Base-by-base conservation (phyloP, 257 asterid genomes). In the Solanum dulcamara region DNA sequence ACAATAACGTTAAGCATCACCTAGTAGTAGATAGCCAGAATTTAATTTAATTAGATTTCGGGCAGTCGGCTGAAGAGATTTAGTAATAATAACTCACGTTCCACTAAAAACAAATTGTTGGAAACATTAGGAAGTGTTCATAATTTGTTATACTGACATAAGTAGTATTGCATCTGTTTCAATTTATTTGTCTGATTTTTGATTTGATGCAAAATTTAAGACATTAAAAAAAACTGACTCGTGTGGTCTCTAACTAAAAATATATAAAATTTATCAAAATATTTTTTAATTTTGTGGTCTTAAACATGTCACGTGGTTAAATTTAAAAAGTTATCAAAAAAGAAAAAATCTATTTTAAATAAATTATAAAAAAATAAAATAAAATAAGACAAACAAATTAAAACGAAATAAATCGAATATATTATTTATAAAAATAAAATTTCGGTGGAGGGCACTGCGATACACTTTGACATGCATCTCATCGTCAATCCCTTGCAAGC, bases 151-250 rank as follows among this genome's bases (percentile, higher is more conserved):
- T 13, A 60, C 9, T 11, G 48, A 42, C 48, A 42, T 42, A 42
- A 42, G 9, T 42, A 11, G 3, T 10, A 10, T 0, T 1, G 0
- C 4, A 0, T 10, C 10, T 9, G 10, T n/a, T 22, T 57, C 3
- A n/a, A 57, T 57, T 57, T 57, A n/a, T 57, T 57, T 22, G 1
- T 55, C 6, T 57, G 1, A 38, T 38, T 38, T 37, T 38, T 38
- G 7, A 38, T 7, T 38, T 38, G 42, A 38, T 2, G 7, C 7
- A 38, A 38, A 38, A 0, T 38, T 38, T 38, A 38, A 38, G 7
- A 38, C 1, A 38, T 38, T 33, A 33, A 33, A 38, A 38, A 38
- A 38, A 0, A 7, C 1, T 38, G 8, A 38, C 6, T 38, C 10
- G 7, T 38, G 10, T 38, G 8, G 1, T 38, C 7, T 38, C 7